Base-by-base conservation (phyloP, 192 early-diverging fungal species). In the Backusella sp. region DNA sequence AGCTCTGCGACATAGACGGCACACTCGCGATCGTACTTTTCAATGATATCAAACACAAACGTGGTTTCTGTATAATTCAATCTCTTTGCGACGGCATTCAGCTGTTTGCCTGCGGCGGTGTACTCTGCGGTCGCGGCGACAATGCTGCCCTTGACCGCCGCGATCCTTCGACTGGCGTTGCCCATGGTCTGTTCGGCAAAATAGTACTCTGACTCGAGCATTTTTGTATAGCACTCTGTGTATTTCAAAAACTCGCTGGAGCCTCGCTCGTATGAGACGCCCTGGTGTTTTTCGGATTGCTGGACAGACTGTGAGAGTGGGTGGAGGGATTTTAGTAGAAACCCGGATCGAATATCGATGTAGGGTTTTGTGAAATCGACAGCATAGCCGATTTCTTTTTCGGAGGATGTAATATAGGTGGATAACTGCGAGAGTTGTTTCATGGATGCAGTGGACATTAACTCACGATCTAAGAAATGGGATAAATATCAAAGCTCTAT, bases 31-130 rank as follows among this genome's bases (percentile, higher is more conserved):
- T 84, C 73, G 76, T 77, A 82, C 21, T 82, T 80, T 59, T 92
- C 88, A 21, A 86, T 79, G 23, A 93, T 85, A 79, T 94, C 92
- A 77, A 94, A 87, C 17, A 94, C 77, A 81, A 94, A 86, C 70
- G 84, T 89, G 30, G 92, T 66, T 53, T 94, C 92, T 12, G 79
- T 83, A 62, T 86, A 74, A 56, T 88, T 76, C 53, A 76, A 82
- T 39, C 88, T 77, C 66, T 86, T 86, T 21, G 88, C 87, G 6
- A 86, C 72, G 11, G 76, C 78, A 76, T 90, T 82, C 32, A 93
- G 74, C n/a, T 78, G 62, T 53, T 88, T 87, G 9, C 88, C 89
- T 23, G 82, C 80, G 34, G 89, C 84, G 0, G 88, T 49, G 68
- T 86, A 88, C 37, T 80, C 79, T 21, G 87, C 86, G 0, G 90